Conservation (phyloP, 306 rosid genomes). For the Cucurbita moschata region DNA sequence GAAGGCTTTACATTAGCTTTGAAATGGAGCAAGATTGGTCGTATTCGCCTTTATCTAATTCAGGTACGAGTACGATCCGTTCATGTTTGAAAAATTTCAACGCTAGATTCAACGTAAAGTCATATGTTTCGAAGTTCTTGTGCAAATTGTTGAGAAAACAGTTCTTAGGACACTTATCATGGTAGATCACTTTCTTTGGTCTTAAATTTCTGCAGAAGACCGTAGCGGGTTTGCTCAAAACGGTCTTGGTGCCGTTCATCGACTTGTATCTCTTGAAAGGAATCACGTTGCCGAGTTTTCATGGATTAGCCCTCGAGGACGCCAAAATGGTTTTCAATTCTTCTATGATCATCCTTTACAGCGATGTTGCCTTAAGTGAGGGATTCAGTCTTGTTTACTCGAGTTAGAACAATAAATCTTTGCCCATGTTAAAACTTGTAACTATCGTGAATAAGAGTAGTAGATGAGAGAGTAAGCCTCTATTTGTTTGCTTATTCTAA, state of each 20-base stretch:
- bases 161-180: neutral
- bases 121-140: neutral
- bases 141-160: neutral
- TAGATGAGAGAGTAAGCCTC: neutral
- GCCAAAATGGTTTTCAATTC: conserved; percentile 25
- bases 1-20: conserved; percentile 29
- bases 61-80: conserved; percentile 41
- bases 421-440: neutral
- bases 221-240: conserved; percentile 32
- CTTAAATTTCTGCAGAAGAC: conserved; percentile 36
- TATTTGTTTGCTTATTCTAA: neutral
- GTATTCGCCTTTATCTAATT: conserved; percentile 37
- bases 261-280: conserved; percentile 41
- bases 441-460: neutral
- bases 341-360: conserved; percentile 43
- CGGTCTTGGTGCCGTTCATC: conserved; percentile 31
- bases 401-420: neutral
- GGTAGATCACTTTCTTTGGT: neutral
- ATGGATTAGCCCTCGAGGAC: conserved; percentile 38
- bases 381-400: neutral
- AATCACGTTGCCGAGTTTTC: conserved; percentile 38
- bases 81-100: neutral
- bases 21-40: conserved; percentile 89
- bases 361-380: conserved; percentile 22
- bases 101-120: neutral